Percentiles rank a stretch among this genome's conserved stretches.
phyloP scores from a whole-genome alignment of 2,329 filamentous ascomycete genomes.

The Coniochaeta hoffmannii region DNA sequence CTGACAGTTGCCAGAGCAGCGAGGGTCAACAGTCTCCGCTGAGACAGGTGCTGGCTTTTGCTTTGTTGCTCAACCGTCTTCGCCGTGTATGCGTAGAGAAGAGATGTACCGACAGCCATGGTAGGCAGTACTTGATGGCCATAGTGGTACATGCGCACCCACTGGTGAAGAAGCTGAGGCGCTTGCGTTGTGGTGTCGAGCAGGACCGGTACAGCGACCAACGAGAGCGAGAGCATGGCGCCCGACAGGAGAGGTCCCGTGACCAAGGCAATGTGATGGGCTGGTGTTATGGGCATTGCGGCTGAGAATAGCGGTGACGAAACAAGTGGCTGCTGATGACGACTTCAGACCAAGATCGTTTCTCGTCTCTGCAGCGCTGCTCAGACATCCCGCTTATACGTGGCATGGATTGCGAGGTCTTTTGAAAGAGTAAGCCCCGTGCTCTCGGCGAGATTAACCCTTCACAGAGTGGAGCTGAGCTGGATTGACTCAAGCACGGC shows the following conservation, averaged over 20 bases:
- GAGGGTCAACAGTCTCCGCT: constrained; percentile 3
- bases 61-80: too few species aligned
- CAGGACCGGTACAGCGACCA: constrained; percentile 22
- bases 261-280: neutral
- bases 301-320: too few species aligned
- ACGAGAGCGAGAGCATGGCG: constrained; percentile 12
- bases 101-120: constrained; percentile 17
- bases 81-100: constrained; percentile 17
- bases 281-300: neutral
- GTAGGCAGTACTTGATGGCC: constrained; percentile 21
- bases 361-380: neutral
- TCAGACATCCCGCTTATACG: neutral
- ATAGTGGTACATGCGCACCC: constrained; percentile 25
- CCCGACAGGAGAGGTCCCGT: neutral
- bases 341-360: neutral
- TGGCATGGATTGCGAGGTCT: neutral
- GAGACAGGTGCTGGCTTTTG: neutral
- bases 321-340: too few species aligned
- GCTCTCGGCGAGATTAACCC: neutral
- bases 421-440: neutral
- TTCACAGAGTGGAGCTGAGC: neutral
- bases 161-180: constrained; percentile 20
- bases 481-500: neutral
- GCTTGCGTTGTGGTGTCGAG: constrained; percentile 19
- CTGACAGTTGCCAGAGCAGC: constrained; percentile 19